A percentile compares a stretch with the other conserved stretches of the same genome.
Conservation (phyloP, 2,329 filamentous ascomycete species). For the Colletotrichum tropicale region DNA sequence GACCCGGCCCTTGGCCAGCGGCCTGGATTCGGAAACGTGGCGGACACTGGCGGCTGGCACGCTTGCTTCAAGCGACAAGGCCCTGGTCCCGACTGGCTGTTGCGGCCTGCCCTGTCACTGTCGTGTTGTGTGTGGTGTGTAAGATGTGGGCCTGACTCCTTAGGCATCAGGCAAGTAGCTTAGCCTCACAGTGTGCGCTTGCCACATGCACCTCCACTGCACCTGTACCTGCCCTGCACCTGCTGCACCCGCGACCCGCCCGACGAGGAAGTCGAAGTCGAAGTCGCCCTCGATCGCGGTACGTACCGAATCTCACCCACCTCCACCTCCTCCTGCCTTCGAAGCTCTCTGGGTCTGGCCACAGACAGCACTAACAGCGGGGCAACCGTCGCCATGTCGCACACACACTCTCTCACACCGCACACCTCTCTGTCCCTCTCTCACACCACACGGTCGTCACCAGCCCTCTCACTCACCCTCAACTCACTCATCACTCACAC, state of each 20-base stretch:
- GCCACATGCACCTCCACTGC: neutral
- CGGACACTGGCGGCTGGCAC: constrained; percentile 11
- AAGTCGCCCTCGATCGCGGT: neutral
- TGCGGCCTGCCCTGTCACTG: neutral
- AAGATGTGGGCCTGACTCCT: neutral
- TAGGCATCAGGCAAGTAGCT: constrained; percentile 5
- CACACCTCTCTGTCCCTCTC: neutral
- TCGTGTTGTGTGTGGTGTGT: neutral
- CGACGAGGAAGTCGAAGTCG: neutral
- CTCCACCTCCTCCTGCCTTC: neutral
- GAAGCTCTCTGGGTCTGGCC: neutral
- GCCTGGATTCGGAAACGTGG: constrained; percentile 21
- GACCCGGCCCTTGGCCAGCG: neutral
- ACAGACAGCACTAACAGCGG: constrained; percentile 14
- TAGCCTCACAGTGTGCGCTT: constrained; percentile 5
- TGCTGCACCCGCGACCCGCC: neutral
- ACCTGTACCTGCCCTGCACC: neutral
- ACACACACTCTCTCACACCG: neutral
- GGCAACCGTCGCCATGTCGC: neutral
- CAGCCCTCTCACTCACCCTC: neutral
- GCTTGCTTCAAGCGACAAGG: constrained; percentile 12
- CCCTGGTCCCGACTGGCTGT: neutral
- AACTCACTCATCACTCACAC: neutral
- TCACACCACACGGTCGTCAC: neutral
- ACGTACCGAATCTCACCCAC: neutral